These are phyloP conservation scores for Crotalaria pallida DNA, from an alignment of 306 rosid genomes.

Conservation along the genomic window DNA sequence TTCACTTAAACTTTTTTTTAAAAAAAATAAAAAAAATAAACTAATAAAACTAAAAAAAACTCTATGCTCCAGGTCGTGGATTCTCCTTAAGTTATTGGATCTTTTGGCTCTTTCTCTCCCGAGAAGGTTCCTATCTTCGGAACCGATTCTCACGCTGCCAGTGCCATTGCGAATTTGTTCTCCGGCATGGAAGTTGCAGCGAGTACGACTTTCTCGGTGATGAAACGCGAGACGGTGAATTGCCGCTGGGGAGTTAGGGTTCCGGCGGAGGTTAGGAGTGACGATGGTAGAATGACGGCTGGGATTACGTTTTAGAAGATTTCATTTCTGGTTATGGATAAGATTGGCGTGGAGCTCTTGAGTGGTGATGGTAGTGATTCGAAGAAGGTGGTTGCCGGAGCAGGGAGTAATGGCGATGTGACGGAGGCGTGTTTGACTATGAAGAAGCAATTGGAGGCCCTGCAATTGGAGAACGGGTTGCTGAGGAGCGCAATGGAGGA, in stretches of 20 bases:
- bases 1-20: too few species aligned
- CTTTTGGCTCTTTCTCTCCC: conserved; percentile 31
- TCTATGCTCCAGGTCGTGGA: conserved; percentile 31
- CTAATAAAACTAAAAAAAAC: too few species aligned
- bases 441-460: conserved; percentile 60
- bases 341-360: conserved; percentile 81
- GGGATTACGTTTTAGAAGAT: conserved; percentile 47
- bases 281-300: conserved; percentile 9
- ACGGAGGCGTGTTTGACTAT: conserved; percentile 53
- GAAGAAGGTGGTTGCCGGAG: background rate
- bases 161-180: conserved; percentile 36
- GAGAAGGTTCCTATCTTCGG: conserved; percentile 33
- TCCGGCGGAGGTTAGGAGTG: conserved; percentile 47
- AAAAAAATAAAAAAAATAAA: too few species aligned
- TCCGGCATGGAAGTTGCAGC: conserved; percentile 73
- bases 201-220: conserved; percentile 56
- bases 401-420: conserved; percentile 30
- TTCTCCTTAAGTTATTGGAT: conserved; percentile 30
- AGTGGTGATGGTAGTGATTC: conserved; percentile 42
- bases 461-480: conserved; percentile 60
- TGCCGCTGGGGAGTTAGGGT: conserved; percentile 84
- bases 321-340: conserved; percentile 82
- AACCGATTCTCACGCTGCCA: conserved; percentile 6
- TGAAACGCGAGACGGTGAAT: conserved; percentile 45
- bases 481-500: conserved; percentile 73